phyloP scores from a whole-genome alignment of 2,329 filamentous ascomycete genomes.

The Cephalotrichum gorgonifer region DNA sequence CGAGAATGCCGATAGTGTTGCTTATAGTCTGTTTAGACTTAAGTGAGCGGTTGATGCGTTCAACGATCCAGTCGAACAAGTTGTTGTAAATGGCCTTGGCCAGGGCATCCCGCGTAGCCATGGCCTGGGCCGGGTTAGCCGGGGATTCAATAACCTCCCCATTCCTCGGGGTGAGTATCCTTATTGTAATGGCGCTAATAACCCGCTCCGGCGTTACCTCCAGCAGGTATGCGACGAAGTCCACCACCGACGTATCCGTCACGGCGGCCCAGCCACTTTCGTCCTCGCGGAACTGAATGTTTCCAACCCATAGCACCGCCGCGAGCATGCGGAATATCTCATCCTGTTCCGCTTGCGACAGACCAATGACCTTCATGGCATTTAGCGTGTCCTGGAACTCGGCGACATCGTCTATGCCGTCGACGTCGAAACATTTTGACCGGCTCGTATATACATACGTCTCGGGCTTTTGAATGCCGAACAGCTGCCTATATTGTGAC shows the following conservation, averaged over 20 bases:
- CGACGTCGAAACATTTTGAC: constrained; percentile 90
- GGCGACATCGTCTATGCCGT: constrained; percentile 81
- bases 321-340: constrained; percentile 94
- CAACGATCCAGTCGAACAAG: constrained; percentile 97
- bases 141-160: constrained; percentile 64
- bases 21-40: constrained; percentile 64
- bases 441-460: constrained; percentile 89
- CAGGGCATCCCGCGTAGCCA: constrained; percentile 78
- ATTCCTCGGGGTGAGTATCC: constrained; percentile 63
- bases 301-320: constrained; percentile 87
- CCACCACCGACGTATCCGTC: constrained; percentile 79
- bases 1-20: constrained; percentile 90
- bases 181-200: constrained; percentile 78
- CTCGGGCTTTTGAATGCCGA: constrained; percentile 82
- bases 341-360: constrained; percentile 82
- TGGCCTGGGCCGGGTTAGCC: constrained; percentile 78
- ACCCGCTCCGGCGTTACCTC: constrained; percentile 76
- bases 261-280: constrained; percentile 83
- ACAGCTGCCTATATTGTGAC: constrained; percentile 75
- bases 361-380: constrained; percentile 89
- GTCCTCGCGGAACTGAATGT: constrained; percentile 83
- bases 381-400: constrained; percentile 87
- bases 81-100: constrained; percentile 96
- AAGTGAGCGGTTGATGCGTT: constrained; percentile 80
- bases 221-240: constrained; percentile 88